Evolutionary conservation across 805 yeast species (phyloP).

Genomic region (Hanseniaspora vineae): DNA sequence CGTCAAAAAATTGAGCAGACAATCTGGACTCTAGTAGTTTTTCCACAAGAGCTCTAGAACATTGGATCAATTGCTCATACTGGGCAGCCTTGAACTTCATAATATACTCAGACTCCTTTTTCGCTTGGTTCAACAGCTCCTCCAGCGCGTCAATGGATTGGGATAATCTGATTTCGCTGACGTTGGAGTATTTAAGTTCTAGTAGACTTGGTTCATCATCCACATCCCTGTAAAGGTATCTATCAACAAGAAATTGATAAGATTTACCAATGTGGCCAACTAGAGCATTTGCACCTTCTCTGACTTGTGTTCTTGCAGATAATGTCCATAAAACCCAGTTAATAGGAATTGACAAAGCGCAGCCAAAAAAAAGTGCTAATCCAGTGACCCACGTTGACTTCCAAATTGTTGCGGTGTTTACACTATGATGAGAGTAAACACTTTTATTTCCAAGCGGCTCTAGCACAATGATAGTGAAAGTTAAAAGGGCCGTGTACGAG

Average conservation of each 20-base stretch:
- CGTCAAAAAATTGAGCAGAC: conserved; percentile 33
- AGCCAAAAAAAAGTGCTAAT: conserved; percentile 27
- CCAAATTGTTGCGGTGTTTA: conserved; percentile 21
- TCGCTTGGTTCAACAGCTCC: conserved; percentile 25
- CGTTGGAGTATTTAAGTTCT: conserved; percentile 30
- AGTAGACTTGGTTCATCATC: conserved; percentile 35
- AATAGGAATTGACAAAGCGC: conserved; percentile 24
- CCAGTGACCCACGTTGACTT: conserved; percentile 29
- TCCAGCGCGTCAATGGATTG: conserved; percentile 30
- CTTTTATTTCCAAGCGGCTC: conserved; percentile 12
- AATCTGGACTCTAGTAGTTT: conserved; percentile 36
- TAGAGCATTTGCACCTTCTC: conserved; percentile 26
- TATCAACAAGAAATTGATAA: conserved; percentile 34
- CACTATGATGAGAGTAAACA: conserved; percentile 9
- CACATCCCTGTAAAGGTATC: conserved; percentile 35
- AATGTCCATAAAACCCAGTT: conserved; percentile 40
- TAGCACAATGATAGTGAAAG: conserved; percentile 29
- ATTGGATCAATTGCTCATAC: conserved; percentile 24
- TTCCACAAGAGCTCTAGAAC: conserved; percentile 29
- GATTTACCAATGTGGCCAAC: conserved; percentile 32
- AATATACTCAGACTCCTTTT: conserved; percentile 26
- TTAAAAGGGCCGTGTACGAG: conserved; percentile 27
- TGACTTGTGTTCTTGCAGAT: conserved; percentile 30
- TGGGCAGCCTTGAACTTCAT: conserved; percentile 23
- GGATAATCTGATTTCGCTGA: conserved; percentile 35